Percentiles rank a stretch among this genome's conserved stretches.
Conservation (phyloP, 371 early-diverging fungal genomes). For the Nematocida parisii region DNA sequence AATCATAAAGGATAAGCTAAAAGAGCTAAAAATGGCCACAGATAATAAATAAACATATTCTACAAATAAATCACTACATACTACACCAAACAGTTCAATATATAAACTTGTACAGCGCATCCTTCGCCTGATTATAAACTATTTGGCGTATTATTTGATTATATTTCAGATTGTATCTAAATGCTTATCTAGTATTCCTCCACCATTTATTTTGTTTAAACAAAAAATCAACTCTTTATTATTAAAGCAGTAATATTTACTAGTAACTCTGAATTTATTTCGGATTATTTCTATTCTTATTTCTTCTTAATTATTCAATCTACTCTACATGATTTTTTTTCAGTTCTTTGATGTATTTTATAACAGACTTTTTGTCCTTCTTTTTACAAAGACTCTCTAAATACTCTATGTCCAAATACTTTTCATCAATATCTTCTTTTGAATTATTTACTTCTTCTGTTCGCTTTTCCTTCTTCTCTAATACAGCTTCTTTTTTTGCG, state of each 20-base stretch:
- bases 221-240: no score
- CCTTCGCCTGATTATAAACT: no score
- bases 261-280: no score
- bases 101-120: no score
- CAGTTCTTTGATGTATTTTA: conserved; percentile 39
- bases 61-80: no score
- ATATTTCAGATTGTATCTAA: no score
- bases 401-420: conserved; percentile 43
- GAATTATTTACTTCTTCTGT: conserved; percentile 4
- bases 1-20: conserved; percentile 25
- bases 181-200: no score
- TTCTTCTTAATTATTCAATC: background rate
- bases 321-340: conserved; percentile 16
- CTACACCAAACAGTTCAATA: no score
- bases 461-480: background rate
- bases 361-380: conserved; percentile 27
- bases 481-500: background rate
- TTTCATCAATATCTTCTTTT: background rate
- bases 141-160: no score
- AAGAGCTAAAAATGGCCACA: conserved; percentile 7
- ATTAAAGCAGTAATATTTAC: no score
- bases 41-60: background rate
- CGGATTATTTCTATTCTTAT: background rate
- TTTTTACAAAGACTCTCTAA: conserved; percentile 45
- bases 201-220: no score